Conservation (phyloP, 2,329 filamentous ascomycete species). For the Scopulariopsis brevicaulis region DNA sequence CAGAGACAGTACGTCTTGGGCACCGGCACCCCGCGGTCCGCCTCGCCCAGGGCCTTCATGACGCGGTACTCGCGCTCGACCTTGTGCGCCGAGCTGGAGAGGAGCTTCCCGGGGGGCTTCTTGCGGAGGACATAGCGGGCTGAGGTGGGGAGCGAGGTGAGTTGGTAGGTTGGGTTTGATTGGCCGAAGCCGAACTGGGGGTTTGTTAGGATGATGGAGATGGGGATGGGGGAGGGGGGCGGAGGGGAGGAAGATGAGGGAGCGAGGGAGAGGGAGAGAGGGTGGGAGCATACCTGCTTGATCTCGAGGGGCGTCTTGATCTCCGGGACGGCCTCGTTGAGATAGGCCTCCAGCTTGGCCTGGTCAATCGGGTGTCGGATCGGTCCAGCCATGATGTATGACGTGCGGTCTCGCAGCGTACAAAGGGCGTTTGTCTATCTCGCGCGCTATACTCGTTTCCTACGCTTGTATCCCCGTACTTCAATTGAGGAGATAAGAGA, state of each 20-base stretch:
- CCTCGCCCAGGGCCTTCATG: slow-evolving; percentile 67
- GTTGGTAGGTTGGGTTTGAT: slow-evolving; percentile 92
- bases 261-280: not conserved
- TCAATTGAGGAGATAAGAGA: too few relatives aligned
- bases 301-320: slow-evolving; percentile 76
- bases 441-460: not conserved
- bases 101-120: slow-evolving; percentile 89
- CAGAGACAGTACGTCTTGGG: slow-evolving; percentile 77
- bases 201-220: not conserved
- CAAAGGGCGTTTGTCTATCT: not conserved
- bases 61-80: slow-evolving; percentile 94
- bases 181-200: slow-evolving; percentile 88
- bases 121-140: slow-evolving; percentile 83
- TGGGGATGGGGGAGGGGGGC: not conserved
- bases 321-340: slow-evolving; percentile 66
- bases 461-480: too few relatives aligned
- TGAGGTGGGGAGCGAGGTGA: slow-evolving; percentile 56
- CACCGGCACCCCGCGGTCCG: slow-evolving; percentile 40
- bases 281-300: slow-evolving; percentile 56
- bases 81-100: slow-evolving; percentile 89
- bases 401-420: not conserved
- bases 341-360: slow-evolving; percentile 65
- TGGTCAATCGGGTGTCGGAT: slow-evolving; percentile 88
- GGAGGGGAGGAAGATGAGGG: not conserved
- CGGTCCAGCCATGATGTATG: slow-evolving; percentile 59